Base-by-base conservation (phyloP, 2,329 filamentous ascomycete species). In the Huntiella omanensis region DNA sequence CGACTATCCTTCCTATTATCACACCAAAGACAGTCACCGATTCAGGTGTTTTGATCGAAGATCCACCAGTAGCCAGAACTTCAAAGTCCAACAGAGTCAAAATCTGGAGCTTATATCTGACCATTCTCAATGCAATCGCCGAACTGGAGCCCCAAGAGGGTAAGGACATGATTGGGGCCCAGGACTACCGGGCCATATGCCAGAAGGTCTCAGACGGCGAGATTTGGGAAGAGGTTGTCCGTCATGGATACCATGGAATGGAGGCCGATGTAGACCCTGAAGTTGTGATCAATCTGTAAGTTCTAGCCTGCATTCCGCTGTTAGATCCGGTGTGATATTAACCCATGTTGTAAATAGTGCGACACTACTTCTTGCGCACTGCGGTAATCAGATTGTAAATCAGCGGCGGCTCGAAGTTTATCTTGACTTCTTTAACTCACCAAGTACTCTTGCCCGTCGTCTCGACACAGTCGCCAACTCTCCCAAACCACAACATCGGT, bases 61-160 rank as follows among this genome's bases (percentile, higher is more conserved):
- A 73, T 22, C 80, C 85, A 22, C 84, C 86, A 4, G 77, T 95
- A 45, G 80, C 83, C 46, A 75, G 71, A 52, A 85, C 85, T 45
- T 87, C 83, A 37, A 76, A 81, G 53, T 82, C 79, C 32, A 91
- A 84, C 48, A 71, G 87, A 53, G 81, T 94, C 60, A 98, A 96
- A 63, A 81, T 96, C 52, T 98, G 91, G 91, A 94, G 86, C 61
- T 71, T 98, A 56, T 98, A 96, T 60, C 72, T 96, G 53, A 94
- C 87, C 13, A 80, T 95, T 43, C 69, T 96, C 52, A 94, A 95
- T 64, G 82, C 85, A 35, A 81, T 95, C 52, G 69, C 93, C 33
- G 88, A 96, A 57, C 69, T 96, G 57, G 85, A 86, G 47, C 70
- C 83, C 1, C 84, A 94, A 54, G 87, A 95, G 60, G 91, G 88